Percentiles rank a stretch among this genome's conserved stretches.
Conservation (phyloP, 75 land plant species). For the Adiantum capillusveneris region DNA sequence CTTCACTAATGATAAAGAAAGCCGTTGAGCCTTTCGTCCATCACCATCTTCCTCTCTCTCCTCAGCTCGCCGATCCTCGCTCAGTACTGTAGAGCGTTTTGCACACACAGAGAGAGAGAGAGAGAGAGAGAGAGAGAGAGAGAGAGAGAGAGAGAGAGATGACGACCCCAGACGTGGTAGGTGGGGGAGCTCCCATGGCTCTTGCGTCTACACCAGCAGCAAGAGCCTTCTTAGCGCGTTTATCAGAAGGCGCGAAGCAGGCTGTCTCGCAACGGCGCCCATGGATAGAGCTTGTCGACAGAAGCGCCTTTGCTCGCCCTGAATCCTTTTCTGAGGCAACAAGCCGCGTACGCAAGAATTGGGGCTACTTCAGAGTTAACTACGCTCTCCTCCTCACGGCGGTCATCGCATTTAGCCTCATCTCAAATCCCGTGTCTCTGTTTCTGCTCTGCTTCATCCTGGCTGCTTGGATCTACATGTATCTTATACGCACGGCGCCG, state of each 20-base stretch:
- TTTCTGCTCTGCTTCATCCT: slow-evolving; percentile 41
- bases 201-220: slow-evolving; percentile 37
- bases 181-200: slow-evolving; percentile 2
- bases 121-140: too few species aligned
- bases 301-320: slow-evolving; percentile 47
- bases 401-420: slow-evolving; percentile 43
- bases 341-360: slow-evolving; percentile 56
- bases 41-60: too few species aligned
- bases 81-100: too few species aligned
- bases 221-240: slow-evolving; percentile 48
- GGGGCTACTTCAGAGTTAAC: slow-evolving; percentile 59
- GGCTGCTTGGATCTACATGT: slow-evolving; percentile 55
- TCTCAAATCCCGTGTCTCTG: slow-evolving; percentile 57
- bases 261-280: slow-evolving; percentile 50
- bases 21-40: too few species aligned
- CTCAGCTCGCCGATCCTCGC: too few species aligned
- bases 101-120: too few species aligned
- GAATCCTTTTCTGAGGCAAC: slow-evolving; percentile 48
- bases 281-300: slow-evolving; percentile 65
- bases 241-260: slow-evolving; percentile 38
- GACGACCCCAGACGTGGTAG: not conserved
- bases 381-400: slow-evolving; percentile 41
- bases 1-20: too few species aligned
- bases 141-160: slow-evolving; percentile 1
- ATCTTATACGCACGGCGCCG: slow-evolving; percentile 47